Conservation (phyloP, 2,329 filamentous ascomycete genomes). For the Trichoderma sp. region DNA sequence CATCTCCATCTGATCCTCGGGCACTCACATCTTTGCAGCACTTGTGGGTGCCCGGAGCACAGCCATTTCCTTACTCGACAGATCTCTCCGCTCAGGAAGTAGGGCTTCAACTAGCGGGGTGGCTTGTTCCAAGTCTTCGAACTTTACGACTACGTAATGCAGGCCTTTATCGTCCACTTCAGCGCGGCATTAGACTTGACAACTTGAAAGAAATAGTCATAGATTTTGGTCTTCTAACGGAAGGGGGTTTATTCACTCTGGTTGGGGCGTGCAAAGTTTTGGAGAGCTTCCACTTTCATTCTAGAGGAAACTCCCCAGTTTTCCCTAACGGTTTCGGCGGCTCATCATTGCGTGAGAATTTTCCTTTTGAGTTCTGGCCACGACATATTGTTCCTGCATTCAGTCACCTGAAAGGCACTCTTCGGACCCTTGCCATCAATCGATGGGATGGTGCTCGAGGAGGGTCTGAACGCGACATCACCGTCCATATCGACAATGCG, state of each 20-base stretch:
- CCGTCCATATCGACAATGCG: neutral
- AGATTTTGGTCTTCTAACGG: neutral
- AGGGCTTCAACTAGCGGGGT: neutral
- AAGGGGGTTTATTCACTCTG: neutral
- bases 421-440: constrained; percentile 2
- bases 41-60: neutral
- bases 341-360: neutral
- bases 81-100: neutral
- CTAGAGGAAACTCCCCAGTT: neutral
- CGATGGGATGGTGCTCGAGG: constrained; percentile 9
- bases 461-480: neutral
- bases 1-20: neutral
- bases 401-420: neutral
- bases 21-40: neutral
- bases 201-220: neutral
- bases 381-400: constrained; percentile 13
- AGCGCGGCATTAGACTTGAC: neutral
- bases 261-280: neutral
- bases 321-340: neutral
- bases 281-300: constrained; percentile 1
- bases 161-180: neutral
- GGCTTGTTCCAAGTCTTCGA: constrained; percentile 3
- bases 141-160: neutral
- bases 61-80: neutral
- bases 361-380: neutral